Base-by-base conservation (phyloP, 2,329 filamentous ascomycete genomes). In the Trichoderma oligosporum region DNA sequence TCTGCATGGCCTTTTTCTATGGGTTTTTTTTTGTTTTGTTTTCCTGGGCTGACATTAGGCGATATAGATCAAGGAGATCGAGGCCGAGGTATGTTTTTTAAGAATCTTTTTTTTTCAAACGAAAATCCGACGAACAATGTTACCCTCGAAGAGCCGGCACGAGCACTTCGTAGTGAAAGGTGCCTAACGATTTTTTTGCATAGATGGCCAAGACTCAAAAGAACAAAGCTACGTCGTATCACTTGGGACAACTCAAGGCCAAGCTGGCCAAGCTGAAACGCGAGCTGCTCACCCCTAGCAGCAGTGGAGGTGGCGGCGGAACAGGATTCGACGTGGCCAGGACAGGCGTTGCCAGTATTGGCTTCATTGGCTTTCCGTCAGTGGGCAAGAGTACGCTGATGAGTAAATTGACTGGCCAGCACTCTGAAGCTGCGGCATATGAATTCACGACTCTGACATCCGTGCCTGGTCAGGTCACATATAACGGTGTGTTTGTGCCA, bases 391-490 rank as follows among this genome's bases (percentile, higher is more conserved):
- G 91, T 82, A 99, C 94, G 49, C 80, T 99, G 67, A 97, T 99
- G 92, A 96, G 87, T 71, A 85, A 80, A 69, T 77, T 99, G 71
- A 99, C 94, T 41, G 94, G 94, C 52, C 93, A 97, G 75, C 93
- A 99, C 72, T 97, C 93, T 2, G 94, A 99, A 80, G 93, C 86
- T 56, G 94, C 94, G 16, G 94, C 93, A 52, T 99, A 99, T 76
- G 94, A 99, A 73, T 99, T 99, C 78, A 99, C 94, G 63, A 99
- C 94, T 55, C 81, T 99, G 72, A 99, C 94, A 33, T 97, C 93
- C 44, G 94, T 99, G 47, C 94, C 94, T 39, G 94, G 94, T 54
- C 94, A 97, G 77, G 91, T 99, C 61, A 77, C 88, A 66, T 97
- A 97, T 77, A 97, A 99, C 70, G 94, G 81, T 81, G 70, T 62